Conservation (phyloP, 1,284 basidiomycete genomes). For the Irpex sp. region DNA sequence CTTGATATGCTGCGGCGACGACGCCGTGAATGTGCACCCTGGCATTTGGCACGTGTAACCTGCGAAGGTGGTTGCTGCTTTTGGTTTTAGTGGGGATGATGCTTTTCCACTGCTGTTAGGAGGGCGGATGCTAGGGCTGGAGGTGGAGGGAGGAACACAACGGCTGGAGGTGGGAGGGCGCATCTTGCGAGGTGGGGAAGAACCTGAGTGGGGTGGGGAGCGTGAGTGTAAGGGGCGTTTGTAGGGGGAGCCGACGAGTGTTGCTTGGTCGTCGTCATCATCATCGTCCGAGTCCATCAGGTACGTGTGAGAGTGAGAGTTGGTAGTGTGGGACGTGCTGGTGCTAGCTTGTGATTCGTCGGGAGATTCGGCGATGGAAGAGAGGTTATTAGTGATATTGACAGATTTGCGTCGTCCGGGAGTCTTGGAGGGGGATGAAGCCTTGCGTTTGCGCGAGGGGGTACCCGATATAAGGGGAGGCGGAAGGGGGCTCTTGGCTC, state of each 20-base stretch:
- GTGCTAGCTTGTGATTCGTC: too few species aligned
- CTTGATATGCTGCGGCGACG: slow-evolving; percentile 4
- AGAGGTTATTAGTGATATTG: too few species aligned
- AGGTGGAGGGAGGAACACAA: neutral
- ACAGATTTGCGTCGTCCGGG: neutral
- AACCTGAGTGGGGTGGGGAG: neutral
- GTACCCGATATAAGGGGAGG: neutral
- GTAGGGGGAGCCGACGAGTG: neutral
- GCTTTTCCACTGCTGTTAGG: too few species aligned
- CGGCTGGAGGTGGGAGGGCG: neutral
- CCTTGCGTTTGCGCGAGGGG: slow-evolving; percentile 1
- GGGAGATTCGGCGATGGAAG: too few species aligned
- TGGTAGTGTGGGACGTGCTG: neutral
- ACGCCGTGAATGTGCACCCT: slow-evolving; percentile 4
- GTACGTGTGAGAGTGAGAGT: neutral
- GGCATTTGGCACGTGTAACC: slow-evolving; percentile 2
- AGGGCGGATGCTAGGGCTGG: neutral
- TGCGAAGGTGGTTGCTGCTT: neutral
- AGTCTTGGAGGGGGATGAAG: neutral
- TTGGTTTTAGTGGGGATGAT: slow-evolving; percentile 3
- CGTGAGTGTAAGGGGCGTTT: too few species aligned
- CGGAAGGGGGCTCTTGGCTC: neutral
- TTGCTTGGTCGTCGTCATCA: neutral
- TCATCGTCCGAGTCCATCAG: neutral
- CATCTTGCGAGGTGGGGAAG: neutral